Evolutionary conservation across 495 filamentous ascomycete species (phyloP).

Genomic region (Delitschia confertaspora): DNA sequence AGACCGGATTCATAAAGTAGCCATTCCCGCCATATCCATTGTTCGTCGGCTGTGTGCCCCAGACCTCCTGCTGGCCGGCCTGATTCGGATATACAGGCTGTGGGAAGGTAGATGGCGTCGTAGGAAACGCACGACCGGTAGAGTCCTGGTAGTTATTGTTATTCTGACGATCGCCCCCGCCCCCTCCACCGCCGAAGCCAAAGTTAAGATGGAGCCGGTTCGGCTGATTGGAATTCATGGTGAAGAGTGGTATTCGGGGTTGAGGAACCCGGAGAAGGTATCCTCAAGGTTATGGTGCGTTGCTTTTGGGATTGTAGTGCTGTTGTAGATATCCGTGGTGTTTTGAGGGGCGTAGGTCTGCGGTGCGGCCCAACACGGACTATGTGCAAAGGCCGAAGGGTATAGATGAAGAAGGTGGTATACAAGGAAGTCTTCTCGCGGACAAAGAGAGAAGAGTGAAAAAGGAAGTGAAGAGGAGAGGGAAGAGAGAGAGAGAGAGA

Average conservation of each 20-base stretch:
- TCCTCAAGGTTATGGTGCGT: neutral
- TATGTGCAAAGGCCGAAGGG: neutral
- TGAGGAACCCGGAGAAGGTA: neutral
- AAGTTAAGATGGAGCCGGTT: slow-evolving; percentile 39
- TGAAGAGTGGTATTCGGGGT: slow-evolving; percentile 4
- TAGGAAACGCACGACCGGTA: slow-evolving; percentile 70
- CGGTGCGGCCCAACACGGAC: neutral
- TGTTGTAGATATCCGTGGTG: neutral
- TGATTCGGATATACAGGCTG: slow-evolving; percentile 69
- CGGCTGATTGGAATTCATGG: slow-evolving; percentile 24
- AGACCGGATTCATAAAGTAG: slow-evolving; percentile 57
- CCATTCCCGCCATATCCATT: slow-evolving; percentile 46
- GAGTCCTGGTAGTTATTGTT: slow-evolving; percentile 28
- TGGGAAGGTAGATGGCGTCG: slow-evolving; percentile 91
- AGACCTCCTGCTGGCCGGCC: slow-evolving; percentile 41
- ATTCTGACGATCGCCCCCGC: no score
- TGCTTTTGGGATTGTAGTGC: slow-evolving; percentile 1
- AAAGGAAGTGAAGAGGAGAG: neutral
- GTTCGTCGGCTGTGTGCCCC: slow-evolving; percentile 39
- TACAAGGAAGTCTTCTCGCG: no score
- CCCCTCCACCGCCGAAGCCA: slow-evolving; percentile 34
- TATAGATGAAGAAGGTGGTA: no score
- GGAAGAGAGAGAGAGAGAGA: neutral
- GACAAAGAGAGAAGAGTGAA: no score
- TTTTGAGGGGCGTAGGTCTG: slow-evolving; percentile 1